phyloP scores from a whole-genome alignment of 768 basidiomycete genomes.

The Auriscalpium vulgare region DNA sequence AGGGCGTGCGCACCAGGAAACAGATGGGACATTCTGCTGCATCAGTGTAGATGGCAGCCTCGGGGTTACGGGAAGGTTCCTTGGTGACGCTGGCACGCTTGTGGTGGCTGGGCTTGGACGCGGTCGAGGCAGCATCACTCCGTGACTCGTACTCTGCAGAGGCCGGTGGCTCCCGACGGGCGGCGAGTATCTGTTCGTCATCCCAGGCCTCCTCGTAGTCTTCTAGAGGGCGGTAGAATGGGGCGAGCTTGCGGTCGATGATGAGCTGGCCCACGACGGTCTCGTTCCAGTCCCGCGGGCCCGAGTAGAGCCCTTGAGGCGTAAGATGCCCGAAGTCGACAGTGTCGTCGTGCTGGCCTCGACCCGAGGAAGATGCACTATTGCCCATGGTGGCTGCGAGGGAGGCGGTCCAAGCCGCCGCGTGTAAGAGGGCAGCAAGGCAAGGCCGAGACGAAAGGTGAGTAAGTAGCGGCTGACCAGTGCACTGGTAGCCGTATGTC shows the following conservation, averaged over 20 bases:
- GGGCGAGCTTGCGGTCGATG: slow-evolving; percentile 79
- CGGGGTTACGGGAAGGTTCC: slow-evolving; percentile 57
- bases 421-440: not conserved
- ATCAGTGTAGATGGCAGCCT: slow-evolving; percentile 74
- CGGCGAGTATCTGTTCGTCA: slow-evolving; percentile 77
- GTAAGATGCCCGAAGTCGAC: slow-evolving; percentile 77
- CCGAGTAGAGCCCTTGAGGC: slow-evolving; percentile 85
- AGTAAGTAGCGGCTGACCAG: not conserved
- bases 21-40: slow-evolving; percentile 97
- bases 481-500: too few species aligned
- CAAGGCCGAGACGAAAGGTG: not conserved
- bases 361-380: slow-evolving; percentile 66
- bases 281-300: slow-evolving; percentile 84
- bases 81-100: slow-evolving; percentile 54
- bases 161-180: slow-evolving; percentile 58
- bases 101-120: slow-evolving; percentile 31
- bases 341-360: slow-evolving; percentile 69
- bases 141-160: slow-evolving; percentile 37
- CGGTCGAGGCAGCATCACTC: slow-evolving; percentile 30
- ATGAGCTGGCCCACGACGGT: slow-evolving; percentile 82
- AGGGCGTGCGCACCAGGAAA: slow-evolving; percentile 72
- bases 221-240: slow-evolving; percentile 93
- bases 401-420: not conserved
- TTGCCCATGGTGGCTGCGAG: slow-evolving; percentile 60
- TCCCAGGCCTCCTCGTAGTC: slow-evolving; percentile 89